Evolutionary conservation across 2,329 filamentous ascomycete species (phyloP), one percentile per base, ranked within the genome.

Genomic region (Epichloe uncinata): DNA sequence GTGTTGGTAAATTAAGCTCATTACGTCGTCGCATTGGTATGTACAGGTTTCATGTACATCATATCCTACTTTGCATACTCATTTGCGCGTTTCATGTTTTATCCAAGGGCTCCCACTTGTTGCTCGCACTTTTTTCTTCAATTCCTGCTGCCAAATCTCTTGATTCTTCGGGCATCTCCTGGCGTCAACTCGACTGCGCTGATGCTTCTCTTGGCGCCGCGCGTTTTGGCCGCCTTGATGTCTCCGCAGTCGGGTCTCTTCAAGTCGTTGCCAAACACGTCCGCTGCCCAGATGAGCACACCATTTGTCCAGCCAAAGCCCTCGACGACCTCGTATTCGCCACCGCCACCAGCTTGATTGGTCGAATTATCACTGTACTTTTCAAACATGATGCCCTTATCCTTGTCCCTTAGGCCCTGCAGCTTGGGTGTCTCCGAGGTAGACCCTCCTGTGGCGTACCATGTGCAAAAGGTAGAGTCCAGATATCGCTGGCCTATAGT

Each of bases 241-340:
- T 77, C 67, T 7, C 73, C 74, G 54, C 77, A 81, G 43, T 81
- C 67, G 0, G 81, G 81, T 26, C 74, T 66, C 55, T 61, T 69
- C 51, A 85, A 61, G 56, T 72, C 64, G 57, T 73, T 69, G 12
- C 70, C 75, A 64, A 85, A 85, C 7, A 71, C 72, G 57, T 85
- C 82, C 8, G 74, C 79, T 1, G 73, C 70, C 80, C 81, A 85
- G 48, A 85, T 77, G 33, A 85, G 62, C 48, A 84, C 80, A 33
- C 82, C 82, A 55, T 85, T 85, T 1, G 77, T 79, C 82, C 82
- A 85, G 6, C 81, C 82, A 56, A 85, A 85, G 1, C 82, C 81
- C 64, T 84, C 78, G 3, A 84, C 81, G 5, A 85, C 81, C 49
- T 77, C 73, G 61, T 85, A 85, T 68, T 85, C 82, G 55, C 82